Evolutionary conservation across 306 rosid species (phyloP).

Genomic region (Prunus padus): DNA sequence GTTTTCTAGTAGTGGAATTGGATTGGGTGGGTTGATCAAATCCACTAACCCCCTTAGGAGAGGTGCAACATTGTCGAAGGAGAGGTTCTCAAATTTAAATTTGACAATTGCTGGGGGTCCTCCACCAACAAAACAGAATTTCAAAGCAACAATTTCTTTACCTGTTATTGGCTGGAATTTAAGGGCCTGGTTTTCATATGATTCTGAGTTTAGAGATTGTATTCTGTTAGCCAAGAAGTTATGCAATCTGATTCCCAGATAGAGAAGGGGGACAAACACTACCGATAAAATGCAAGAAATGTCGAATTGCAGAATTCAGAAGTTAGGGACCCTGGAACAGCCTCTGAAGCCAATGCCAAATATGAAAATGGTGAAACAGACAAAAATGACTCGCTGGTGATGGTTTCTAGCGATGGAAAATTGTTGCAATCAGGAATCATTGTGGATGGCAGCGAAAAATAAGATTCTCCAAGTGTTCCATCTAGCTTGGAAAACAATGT

Average conservation of each 20-base stretch:
- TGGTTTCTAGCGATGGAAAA: slow-evolving; percentile 30
- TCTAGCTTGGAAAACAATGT: slow-evolving; percentile 19
- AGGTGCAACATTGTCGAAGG: slow-evolving; percentile 46
- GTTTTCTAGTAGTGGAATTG: too few relatives aligned
- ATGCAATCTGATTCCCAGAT: slow-evolving; percentile 34
- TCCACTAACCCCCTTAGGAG: too few relatives aligned
- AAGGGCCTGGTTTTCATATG: slow-evolving; percentile 68
- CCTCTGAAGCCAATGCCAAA: slow-evolving; percentile 12
- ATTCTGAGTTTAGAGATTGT: slow-evolving; percentile 46
- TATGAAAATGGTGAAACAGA: slow-evolving; percentile 12
- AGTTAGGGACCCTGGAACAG: slow-evolving; percentile 28
- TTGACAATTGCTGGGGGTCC: slow-evolving; percentile 98
- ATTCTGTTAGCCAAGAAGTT: slow-evolving; percentile 27
- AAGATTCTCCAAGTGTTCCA: slow-evolving; percentile 11
- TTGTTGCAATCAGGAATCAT: slow-evolving; percentile 30
- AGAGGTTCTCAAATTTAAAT: slow-evolving; percentile 46
- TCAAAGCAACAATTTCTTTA: slow-evolving; percentile 75
- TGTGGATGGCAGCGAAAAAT: slow-evolving; percentile 15
- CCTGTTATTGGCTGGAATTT: slow-evolving; percentile 84
- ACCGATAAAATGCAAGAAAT: slow-evolving; percentile 23
- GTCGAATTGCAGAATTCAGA: slow-evolving; percentile 36
- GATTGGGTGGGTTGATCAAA: too few relatives aligned
- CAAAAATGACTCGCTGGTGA: slow-evolving; percentile 21
- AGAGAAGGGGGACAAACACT: background rate
- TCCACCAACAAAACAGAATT: slow-evolving; percentile 83